Conservation (phyloP, 108 stramenopile species). For the Tribonema minus region DNA sequence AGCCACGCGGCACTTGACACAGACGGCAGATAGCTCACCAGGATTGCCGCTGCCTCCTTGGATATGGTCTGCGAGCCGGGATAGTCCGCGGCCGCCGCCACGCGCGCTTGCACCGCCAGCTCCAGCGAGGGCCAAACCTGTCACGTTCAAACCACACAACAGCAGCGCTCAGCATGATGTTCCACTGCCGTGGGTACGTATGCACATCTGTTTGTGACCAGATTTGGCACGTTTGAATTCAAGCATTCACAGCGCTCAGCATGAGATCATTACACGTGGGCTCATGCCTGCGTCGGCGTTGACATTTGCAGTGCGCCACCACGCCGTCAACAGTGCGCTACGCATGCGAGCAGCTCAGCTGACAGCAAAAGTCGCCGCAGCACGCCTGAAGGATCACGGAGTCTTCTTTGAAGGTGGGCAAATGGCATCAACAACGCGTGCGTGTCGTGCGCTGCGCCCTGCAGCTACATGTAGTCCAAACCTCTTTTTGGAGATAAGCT, state of each 20-base stretch:
- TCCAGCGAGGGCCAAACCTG: constrained; percentile 11
- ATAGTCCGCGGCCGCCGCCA: background rate
- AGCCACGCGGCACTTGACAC: background rate
- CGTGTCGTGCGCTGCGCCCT: background rate
- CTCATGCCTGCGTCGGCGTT: background rate
- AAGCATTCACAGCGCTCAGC: no score
- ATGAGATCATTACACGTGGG: no score
- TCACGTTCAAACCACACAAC: no score
- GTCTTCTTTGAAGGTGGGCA: no score
- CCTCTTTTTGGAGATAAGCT: no score
- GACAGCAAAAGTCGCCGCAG: background rate
- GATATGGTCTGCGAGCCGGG: background rate
- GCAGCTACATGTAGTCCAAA: background rate
- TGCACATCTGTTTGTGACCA: no score
- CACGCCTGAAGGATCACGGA: no score
- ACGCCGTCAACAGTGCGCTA: background rate
- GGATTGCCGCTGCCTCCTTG: background rate
- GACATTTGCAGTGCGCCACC: constrained; percentile 1
- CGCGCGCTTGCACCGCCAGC: constrained; percentile 5
- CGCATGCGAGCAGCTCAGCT: background rate
- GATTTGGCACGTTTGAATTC: no score
- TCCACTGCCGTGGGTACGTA: no score
- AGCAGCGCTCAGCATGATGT: no score
- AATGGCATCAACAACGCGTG: background rate
- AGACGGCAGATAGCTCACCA: background rate